Conservation (phyloP, 306 rosid genomes). For the Dryas octopetala region DNA sequence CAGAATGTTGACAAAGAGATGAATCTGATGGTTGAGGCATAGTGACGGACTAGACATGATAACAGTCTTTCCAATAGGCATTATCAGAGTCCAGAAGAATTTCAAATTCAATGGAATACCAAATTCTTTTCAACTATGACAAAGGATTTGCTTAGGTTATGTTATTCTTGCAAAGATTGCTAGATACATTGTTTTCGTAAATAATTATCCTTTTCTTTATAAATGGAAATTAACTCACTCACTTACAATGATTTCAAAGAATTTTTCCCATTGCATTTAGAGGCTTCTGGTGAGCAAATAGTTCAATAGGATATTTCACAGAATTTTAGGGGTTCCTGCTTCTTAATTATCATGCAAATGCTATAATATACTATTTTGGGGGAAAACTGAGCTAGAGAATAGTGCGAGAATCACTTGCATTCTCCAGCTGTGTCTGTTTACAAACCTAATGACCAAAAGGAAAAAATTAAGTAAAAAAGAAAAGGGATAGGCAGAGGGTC, state of each 20-base stretch:
- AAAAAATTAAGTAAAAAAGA: not conserved
- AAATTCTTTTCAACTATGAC: not conserved
- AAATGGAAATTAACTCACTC: not conserved
- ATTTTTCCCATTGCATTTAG: too few species aligned
- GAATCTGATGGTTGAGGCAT: constrained; percentile 23
- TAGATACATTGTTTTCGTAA: not conserved
- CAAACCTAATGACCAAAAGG: not conserved
- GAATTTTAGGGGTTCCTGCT: too few species aligned
- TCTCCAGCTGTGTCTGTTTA: too few species aligned
- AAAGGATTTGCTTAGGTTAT: not conserved
- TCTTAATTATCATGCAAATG: too few species aligned
- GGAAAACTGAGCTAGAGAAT: too few species aligned
- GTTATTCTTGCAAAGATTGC: not conserved
- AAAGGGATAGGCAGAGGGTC: not conserved
- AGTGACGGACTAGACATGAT: constrained; percentile 27
- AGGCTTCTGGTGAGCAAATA: too few species aligned
- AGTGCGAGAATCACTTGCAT: too few species aligned
- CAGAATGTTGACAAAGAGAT: constrained; percentile 29
- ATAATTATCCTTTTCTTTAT: not conserved
- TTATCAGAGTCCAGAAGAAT: not conserved
- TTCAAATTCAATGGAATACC: not conserved
- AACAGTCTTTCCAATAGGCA: too few species aligned
- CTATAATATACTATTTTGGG: too few species aligned
- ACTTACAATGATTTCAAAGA: too few species aligned
- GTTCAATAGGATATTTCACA: too few species aligned